Conservation (phyloP, 306 rosid species). For the cucumber (Cucumis sativus) region Cucumber_9930_V3 NC_026660.2:12634001-12634500, state of each 20-base stretch:
- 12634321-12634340: conserved; percentile 3
- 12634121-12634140: conserved; percentile 13
- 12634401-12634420: not conserved
- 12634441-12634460: not conserved
- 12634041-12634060: conserved; percentile 42
- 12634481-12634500: not conserved
- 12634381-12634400: not conserved
- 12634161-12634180: conserved; percentile 41
- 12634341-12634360: not conserved
- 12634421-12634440: not conserved
- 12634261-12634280: conserved; percentile 25
- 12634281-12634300: not conserved
- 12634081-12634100: conserved; percentile 10
- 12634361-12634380: not conserved
- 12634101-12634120: conserved; percentile 30
- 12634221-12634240: conserved; percentile 4
- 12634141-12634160: conserved; percentile 34
- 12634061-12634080: conserved; percentile 26
- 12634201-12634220: conserved; percentile 11
- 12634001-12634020: conserved; percentile 16
- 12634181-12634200: conserved; percentile 25
- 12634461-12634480: not conserved
- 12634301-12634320: not conserved
- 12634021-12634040: conserved; percentile 35
- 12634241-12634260: conserved; percentile 21